phyloP scores from a whole-genome alignment of 352 stramenopile species.

The Phytophthora tentaculata region DNA sequence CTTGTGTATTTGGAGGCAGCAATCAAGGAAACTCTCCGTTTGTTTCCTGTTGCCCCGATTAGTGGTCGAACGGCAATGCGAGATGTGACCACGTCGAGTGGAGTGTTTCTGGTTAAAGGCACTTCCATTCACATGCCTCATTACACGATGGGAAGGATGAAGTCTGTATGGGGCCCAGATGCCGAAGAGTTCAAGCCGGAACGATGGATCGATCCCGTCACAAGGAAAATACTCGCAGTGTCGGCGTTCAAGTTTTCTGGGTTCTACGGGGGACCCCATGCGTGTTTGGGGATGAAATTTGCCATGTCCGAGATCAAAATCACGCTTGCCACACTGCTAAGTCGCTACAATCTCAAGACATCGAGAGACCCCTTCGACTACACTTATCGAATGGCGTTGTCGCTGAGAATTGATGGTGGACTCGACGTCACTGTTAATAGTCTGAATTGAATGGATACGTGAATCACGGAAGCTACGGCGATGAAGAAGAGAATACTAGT shows the following conservation, averaged over 20 bases:
- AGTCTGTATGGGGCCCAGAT: constrained; percentile 56
- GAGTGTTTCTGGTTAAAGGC: constrained; percentile 49
- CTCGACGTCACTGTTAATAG: constrained; percentile 25
- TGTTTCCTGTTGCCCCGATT: constrained; percentile 63
- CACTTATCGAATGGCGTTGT: constrained; percentile 43
- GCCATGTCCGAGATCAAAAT: constrained; percentile 56
- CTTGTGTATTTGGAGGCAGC: constrained; percentile 60
- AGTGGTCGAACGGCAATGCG: constrained; percentile 47
- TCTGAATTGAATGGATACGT: neutral
- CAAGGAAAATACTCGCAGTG: constrained; percentile 26
- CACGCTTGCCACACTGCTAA: constrained; percentile 33
- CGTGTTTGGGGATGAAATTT: constrained; percentile 58
- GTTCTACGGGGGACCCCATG: constrained; percentile 52
- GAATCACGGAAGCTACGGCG: too few relatives aligned
- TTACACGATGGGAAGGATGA: constrained; percentile 53
- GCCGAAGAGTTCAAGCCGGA: constrained; percentile 57
- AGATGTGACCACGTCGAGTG: constrained; percentile 61
- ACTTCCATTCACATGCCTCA: constrained; percentile 43
- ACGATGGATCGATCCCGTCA: constrained; percentile 46
- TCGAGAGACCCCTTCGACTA: constrained; percentile 26
- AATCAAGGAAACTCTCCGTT: constrained; percentile 53
- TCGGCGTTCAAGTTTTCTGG: constrained; percentile 54
- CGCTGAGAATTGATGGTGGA: constrained; percentile 41
- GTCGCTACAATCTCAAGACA: constrained; percentile 40
- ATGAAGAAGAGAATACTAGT: too few relatives aligned